Conservation (phyloP, 2,329 filamentous ascomycete species). For the Penicillium sp. region DNA sequence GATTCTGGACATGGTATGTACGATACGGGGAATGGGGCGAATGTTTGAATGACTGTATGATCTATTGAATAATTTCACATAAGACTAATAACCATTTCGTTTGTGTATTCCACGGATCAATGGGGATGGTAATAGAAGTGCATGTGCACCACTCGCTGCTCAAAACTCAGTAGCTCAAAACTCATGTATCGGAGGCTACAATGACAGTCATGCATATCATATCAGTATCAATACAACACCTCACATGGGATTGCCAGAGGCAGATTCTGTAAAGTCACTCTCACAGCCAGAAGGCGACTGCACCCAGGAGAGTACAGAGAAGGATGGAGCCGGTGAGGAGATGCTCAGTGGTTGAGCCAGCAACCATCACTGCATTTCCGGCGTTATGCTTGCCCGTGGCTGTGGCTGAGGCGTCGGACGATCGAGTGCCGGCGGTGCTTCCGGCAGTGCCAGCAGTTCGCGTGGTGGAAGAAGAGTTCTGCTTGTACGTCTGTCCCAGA, state of each 20-base stretch:
- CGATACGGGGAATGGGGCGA: neutral
- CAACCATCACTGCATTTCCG: constrained; percentile 9
- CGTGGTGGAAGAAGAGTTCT: neutral
- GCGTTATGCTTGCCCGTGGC: constrained; percentile 9
- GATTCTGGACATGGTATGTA: neutral
- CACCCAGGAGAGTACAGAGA: constrained; percentile 20
- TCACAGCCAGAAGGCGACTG: constrained; percentile 24
- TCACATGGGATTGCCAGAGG: neutral
- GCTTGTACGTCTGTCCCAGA: constrained; percentile 51
- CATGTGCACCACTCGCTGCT: neutral
- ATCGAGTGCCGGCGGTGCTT: constrained; percentile 4
- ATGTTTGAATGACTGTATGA: constrained; percentile 3
- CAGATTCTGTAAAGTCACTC: neutral
- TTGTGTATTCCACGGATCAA: neutral
- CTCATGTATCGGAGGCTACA: constrained; percentile 11
- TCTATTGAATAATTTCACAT: neutral
- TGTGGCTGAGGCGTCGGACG: constrained; percentile 11
- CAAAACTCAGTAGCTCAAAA: neutral
- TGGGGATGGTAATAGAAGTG: constrained; percentile 1
- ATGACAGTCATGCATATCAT: constrained; percentile 16
- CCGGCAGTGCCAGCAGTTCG: constrained; percentile 2
- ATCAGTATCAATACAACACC: constrained; percentile 14
- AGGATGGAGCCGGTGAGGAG: constrained; percentile 17
- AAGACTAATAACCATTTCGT: constrained; percentile 10
- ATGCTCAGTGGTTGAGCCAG: constrained; percentile 11